These are phyloP conservation scores for Dendrobium chrysotoxum DNA, from an alignment of 106 monocot species.

Conservation along the genomic window DNA sequence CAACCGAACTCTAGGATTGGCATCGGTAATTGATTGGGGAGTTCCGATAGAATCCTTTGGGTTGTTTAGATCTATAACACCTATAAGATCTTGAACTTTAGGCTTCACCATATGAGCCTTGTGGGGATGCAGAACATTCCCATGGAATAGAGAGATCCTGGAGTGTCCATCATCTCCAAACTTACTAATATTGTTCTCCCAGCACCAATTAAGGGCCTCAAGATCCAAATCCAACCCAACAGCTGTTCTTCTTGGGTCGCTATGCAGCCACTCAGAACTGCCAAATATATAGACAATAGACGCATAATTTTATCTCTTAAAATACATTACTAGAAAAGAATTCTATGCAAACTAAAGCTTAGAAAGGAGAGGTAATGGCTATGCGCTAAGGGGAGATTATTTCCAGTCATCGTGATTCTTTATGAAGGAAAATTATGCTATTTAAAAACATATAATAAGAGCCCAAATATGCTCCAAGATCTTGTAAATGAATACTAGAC, in stretches of 20 bases:
- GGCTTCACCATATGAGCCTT: slow-evolving; percentile 36
- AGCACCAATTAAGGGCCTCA: slow-evolving; percentile 81
- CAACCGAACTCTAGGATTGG: slow-evolving; percentile 8
- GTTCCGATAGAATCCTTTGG: slow-evolving; percentile 14
- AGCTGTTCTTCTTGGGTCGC: slow-evolving; percentile 72
- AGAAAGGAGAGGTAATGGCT: no score
- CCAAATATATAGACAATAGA: background rate
- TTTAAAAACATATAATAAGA: no score
- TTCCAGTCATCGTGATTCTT: no score
- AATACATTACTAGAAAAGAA: background rate
- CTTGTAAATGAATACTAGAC: no score
- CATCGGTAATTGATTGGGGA: background rate
- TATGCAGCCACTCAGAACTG: slow-evolving; percentile 76
- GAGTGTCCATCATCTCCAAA: slow-evolving; percentile 60
- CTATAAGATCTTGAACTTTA: slow-evolving; percentile 14
- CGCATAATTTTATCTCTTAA: background rate
- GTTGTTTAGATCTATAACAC: slow-evolving; percentile 12
- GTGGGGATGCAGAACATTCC: slow-evolving; percentile 72
- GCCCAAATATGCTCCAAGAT: no score
- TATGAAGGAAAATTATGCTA: no score
- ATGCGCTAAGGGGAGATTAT: no score
- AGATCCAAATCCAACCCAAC: slow-evolving; percentile 83
- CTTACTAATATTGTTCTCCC: slow-evolving; percentile 62
- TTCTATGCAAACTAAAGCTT: background rate
- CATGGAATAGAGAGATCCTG: slow-evolving; percentile 78